phyloP scores from a whole-genome alignment of 257 asterid genomes.

The Rubia yunnanensis region DNA sequence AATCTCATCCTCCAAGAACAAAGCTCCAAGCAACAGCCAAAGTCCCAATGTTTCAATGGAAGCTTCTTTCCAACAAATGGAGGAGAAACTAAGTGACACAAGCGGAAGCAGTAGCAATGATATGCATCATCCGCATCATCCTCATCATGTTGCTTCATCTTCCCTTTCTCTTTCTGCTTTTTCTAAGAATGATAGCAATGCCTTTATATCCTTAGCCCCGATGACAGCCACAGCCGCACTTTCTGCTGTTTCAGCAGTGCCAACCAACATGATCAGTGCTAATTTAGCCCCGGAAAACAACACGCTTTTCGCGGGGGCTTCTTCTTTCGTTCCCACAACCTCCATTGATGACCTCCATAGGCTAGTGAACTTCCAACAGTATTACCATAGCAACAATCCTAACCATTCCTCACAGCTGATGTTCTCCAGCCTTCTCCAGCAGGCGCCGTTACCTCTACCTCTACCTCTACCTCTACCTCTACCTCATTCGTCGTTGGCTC shows the following conservation, averaged over 20 bases:
- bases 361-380: constrained; percentile 38
- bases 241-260: neutral
- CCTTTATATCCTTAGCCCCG: constrained; percentile 27
- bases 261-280: constrained; percentile 14
- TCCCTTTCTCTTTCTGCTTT: constrained; percentile 32
- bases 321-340: constrained; percentile 16
- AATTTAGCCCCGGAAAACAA: constrained; percentile 16
- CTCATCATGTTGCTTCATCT: too few species aligned
- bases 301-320: constrained; percentile 18
- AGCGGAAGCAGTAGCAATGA: constrained; percentile 49
- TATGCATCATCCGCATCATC: constrained; percentile 1
- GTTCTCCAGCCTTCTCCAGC: constrained; percentile 20
- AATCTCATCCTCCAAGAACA: neutral
- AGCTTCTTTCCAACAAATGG: constrained; percentile 8
- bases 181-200: constrained; percentile 25
- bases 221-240: constrained; percentile 4
- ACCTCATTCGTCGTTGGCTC: constrained; percentile 16
- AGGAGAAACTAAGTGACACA: constrained; percentile 36
- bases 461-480: neutral
- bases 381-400: constrained; percentile 26
- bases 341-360: constrained; percentile 64
- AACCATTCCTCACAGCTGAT: constrained; percentile 27
- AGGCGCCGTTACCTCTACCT: constrained; percentile 8
- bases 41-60: constrained; percentile 7
- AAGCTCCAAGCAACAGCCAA: neutral